Evolutionary conservation across 257 asterid species (phyloP), one percentile per base, ranked within the genome.

Genomic region (Rhazya stricta): DNA sequence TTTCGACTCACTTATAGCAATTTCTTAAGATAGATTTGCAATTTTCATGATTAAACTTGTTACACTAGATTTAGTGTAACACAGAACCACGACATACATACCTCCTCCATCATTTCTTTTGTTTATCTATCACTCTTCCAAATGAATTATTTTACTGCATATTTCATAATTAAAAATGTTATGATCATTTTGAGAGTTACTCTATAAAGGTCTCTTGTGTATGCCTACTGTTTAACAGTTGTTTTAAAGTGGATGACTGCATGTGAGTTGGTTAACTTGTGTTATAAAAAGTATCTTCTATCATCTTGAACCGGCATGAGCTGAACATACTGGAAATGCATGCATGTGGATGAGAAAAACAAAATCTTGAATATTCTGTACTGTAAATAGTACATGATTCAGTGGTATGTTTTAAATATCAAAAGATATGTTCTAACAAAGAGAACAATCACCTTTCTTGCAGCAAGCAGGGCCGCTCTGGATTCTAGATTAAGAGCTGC

Each of bases 401-500:
- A 23, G 19, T 1, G 71, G 12, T 37, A 66, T 63, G 6, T 66
- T 66, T 37, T 21, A 37, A 37, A 66, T 37, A 66, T 9, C 13
- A 37, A 10, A n/a, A 37, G 0, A 19, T 66, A 9, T 37, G 16
- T 37, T 66, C 50, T 74, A 43, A 67, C n/a, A 72, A 54, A 63
- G 68, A 48, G 73, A n/a, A 75, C 25, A 58, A 65, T 75, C 9
- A 94, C 98, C 98, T 95, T 89, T 77, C 85, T 89, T 69, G 99
- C 96, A 81, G 89, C 94, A 30, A 89, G 88, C 71, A 92, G 80
- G 30, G 96, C 96, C 58, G 80, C 83, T 73, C 90, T 80, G 61
- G 97, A 82, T 89, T 92, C 97, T 34, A 92, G 83, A 84, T 88
- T 88, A 80, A 90, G 76, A 75, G 96, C 92, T 41, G 96, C 98